Conservation (phyloP, 2,329 filamentous ascomycete species). For the Fusarium torulosum region DNA sequence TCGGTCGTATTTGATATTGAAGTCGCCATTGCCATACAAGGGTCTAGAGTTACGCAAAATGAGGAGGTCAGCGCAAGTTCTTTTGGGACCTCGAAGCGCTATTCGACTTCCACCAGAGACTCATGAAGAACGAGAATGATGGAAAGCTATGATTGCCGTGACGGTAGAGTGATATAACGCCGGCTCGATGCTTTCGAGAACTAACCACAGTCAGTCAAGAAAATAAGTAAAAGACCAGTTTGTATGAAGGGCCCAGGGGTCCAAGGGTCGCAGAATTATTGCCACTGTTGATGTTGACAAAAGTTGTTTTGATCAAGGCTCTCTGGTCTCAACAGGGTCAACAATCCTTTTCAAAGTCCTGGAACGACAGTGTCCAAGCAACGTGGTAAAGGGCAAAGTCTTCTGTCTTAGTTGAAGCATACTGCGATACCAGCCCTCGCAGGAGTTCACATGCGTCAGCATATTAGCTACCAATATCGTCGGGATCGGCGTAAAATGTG, state of each 20-base stretch:
- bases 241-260: not conserved
- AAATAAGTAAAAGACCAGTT: not conserved
- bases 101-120: not conserved
- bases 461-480: slow-evolving; percentile 1
- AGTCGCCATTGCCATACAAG: not conserved
- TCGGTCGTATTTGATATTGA: not conserved
- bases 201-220: not conserved
- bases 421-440: not conserved
- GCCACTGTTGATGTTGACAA: slow-evolving; percentile 8
- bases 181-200: not conserved
- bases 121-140: not conserved
- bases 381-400: slow-evolving; percentile 6
- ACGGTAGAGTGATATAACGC: not conserved
- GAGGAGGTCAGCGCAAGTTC: not conserved
- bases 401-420: slow-evolving; percentile 24
- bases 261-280: not conserved
- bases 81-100: not conserved
- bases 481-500: not conserved
- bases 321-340: slow-evolving; percentile 4
- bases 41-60: not conserved
- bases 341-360: slow-evolving; percentile 17
- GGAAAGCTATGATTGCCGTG: not conserved
- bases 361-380: slow-evolving; percentile 19
- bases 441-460: slow-evolving; percentile 7
- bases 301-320: slow-evolving; percentile 27